Evolutionary conservation across 345 rosid species (phyloP).

Genomic region (Melastoma malabathricum): DNA sequence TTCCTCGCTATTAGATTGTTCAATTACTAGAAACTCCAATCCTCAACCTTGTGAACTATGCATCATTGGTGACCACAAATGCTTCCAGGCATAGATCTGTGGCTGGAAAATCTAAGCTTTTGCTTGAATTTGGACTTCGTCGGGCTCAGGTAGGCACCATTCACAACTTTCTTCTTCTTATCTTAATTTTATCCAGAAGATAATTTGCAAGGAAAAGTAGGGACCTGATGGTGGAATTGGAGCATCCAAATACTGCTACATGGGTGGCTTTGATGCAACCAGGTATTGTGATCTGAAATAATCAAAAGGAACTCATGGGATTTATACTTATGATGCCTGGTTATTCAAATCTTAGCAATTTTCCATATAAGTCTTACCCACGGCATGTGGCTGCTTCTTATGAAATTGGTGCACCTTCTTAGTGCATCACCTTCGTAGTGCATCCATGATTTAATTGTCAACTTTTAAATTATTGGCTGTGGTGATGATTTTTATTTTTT

Average conservation of each 20-base stretch:
- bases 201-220: slow-evolving; percentile 13
- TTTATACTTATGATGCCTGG: background rate
- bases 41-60: slow-evolving; percentile 70
- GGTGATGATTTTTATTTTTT: background rate
- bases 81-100: slow-evolving; percentile 94
- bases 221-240: slow-evolving; percentile 96
- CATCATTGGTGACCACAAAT: slow-evolving; percentile 87
- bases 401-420: too few relatives aligned
- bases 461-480: too few relatives aligned
- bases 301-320: background rate
- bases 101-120: slow-evolving; percentile 69
- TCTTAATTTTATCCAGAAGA: too few relatives aligned
- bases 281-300: slow-evolving; percentile 28
- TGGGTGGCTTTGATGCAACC: slow-evolving; percentile 98
- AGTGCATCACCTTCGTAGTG: too few relatives aligned
- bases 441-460: too few relatives aligned
- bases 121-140: slow-evolving; percentile 91
- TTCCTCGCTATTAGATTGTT: slow-evolving; percentile 38
- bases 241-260: slow-evolving; percentile 83
- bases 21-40: slow-evolving; percentile 96
- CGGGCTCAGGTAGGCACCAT: slow-evolving; percentile 69
- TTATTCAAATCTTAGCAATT: background rate
- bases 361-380: background rate
- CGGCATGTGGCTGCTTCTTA: background rate
- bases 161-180: too few relatives aligned